Evolutionary conservation across 768 basidiomycete genomes (phyloP), one percentile per base, ranked within the genome.

Genomic region (Tylopilus cervinicoccineus): DNA sequence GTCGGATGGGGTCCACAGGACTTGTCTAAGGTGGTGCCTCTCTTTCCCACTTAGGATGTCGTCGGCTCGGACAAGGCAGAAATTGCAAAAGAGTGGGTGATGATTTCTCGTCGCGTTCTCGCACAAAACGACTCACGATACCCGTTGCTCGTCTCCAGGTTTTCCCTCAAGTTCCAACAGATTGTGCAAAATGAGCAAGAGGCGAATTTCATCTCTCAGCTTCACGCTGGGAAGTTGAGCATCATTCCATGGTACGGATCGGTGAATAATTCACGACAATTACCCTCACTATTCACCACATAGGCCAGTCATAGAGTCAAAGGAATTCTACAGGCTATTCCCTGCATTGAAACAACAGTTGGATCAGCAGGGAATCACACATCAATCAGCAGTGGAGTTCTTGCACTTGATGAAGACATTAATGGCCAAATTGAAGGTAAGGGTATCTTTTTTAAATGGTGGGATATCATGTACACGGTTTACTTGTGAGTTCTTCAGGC

Each of bases 351-450:
- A 77, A 52, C 66, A 62, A 42, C 64, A 65, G 3, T 58, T 84
- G 6, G 77, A 83, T 50, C 65, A 69, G 38, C 80, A 82, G 49
- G 49, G 55, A 3, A 46, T 75, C 1, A 79, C 80, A 0, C 80
- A 83, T 54, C 63, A 59, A 0, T 67, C 72, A 0, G 82, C 78
- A 0, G 76, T 76, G 16, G 72, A 78, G 48, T 84, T 84, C 54
- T 63, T 83, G 6, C 73, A 76, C 32, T 69, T 74, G 3, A 65
- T 84, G 58, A 84, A 84, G 60, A 79, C 79, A 0, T 52, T 84
- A 38, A 84, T 84, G 82, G 82, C 82, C n/a, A 84, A 84, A 48
- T 56, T 84, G 33, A 84, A 83, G 72, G 82, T 78, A 41, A 49
- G 46, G 27, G 13, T 46, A 2, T 0, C 45, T 14, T 8, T 4